Conservation (phyloP, 1,284 basidiomycete genomes). For the Rhodotorula sp. region DNA sequence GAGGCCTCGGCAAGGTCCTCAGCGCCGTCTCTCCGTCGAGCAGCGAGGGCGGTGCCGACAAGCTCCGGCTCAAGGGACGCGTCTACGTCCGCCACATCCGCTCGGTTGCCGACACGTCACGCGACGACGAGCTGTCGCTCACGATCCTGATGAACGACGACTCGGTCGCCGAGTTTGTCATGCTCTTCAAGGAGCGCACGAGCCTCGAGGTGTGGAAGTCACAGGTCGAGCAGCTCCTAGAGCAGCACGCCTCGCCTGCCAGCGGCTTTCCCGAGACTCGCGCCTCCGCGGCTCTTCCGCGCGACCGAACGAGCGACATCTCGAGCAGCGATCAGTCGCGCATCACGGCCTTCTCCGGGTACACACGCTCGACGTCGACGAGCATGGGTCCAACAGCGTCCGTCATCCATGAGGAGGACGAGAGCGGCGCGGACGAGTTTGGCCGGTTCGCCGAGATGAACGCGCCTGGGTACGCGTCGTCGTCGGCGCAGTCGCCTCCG, state of each 20-base stretch:
- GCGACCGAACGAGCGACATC: constrained; percentile 6
- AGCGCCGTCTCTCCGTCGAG: background rate
- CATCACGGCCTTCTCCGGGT: constrained; percentile 17
- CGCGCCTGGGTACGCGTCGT: constrained; percentile 12
- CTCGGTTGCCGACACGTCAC: constrained; percentile 27
- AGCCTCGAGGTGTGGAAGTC: constrained; percentile 83
- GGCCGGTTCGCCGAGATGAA: constrained; percentile 9
- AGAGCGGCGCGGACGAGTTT: constrained; percentile 16
- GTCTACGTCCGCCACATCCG: constrained; percentile 56
- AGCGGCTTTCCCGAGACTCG: constrained; percentile 5
- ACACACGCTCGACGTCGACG: constrained; percentile 27
- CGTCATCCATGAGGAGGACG: constrained; percentile 28
- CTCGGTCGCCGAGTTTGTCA: constrained; percentile 84
- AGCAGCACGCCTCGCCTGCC: constrained; percentile 50
- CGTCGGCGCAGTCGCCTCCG: background rate
- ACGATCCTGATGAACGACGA: constrained; percentile 61
- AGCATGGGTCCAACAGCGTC: constrained; percentile 22
- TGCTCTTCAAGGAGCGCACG: constrained; percentile 88
- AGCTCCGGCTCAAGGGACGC: constrained; percentile 85
- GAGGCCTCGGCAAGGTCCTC: constrained; percentile 65
- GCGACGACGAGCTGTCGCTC: constrained; percentile 31
- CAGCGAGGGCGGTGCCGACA: constrained; percentile 55
- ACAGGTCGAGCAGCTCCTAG: constrained; percentile 72
- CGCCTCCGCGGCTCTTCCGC: background rate
- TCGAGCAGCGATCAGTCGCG: constrained; percentile 17